phyloP scores from a whole-genome alignment of 805 yeast genomes.

The Komagataella kurtzmanii region DNA sequence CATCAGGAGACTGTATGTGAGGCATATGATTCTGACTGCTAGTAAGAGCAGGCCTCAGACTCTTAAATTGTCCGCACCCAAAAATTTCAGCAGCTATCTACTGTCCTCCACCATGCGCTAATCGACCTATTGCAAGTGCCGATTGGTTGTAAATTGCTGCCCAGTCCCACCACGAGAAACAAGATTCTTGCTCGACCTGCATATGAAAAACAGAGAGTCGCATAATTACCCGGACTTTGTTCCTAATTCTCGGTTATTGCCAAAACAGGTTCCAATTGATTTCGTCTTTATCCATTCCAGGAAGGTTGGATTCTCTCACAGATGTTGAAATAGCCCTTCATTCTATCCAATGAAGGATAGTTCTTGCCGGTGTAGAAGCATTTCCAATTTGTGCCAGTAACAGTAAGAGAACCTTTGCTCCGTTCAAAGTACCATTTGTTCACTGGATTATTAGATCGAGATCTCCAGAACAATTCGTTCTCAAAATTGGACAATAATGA shows the following conservation, averaged over 20 bases:
- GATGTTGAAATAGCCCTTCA: conserved; percentile 35
- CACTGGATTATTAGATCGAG: conserved; percentile 75
- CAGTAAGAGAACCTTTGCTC: conserved; percentile 52
- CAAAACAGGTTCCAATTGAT: background rate
- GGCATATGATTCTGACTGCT: too few species aligned
- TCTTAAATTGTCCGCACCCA: background rate
- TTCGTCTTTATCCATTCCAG: conserved; percentile 6
- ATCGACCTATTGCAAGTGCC: background rate
- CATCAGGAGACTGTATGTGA: too few species aligned
- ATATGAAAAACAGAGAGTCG: background rate
- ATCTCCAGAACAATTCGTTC: conserved; percentile 78
- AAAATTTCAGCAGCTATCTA: background rate
- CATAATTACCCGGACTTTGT: background rate
- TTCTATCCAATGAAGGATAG: conserved; percentile 16
- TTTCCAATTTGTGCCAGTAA: conserved; percentile 24
- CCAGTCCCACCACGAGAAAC: background rate
- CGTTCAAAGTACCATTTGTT: conserved; percentile 97
- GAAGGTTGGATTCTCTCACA: conserved; percentile 51
- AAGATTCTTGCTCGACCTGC: background rate
- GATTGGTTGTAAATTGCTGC: background rate
- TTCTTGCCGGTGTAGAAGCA: conserved; percentile 27
- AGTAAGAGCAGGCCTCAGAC: too few species aligned
- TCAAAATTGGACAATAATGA: conserved; percentile 57
- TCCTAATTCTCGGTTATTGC: background rate
- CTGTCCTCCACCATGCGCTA: background rate